Evolutionary conservation across 441 rosid species (phyloP), one percentile per base, ranked within the genome.

Genomic region (Pelargonium australe): DNA sequence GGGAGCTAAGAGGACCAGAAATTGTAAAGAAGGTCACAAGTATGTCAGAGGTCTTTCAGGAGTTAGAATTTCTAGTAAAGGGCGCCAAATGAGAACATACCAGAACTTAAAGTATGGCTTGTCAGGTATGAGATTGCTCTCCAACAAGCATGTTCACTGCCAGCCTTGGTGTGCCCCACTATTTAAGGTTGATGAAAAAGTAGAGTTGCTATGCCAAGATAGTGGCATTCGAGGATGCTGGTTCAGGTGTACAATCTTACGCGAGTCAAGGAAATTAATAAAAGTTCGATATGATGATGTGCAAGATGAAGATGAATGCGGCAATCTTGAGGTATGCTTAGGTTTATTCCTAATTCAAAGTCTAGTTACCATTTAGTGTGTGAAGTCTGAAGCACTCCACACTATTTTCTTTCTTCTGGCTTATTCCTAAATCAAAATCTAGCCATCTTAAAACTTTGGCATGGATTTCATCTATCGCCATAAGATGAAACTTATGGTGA

Each of bases 181-280:
- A 17, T 82, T 86, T 76, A 80, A 78, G 78, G 83, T 80, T 67
- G 88, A 79, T 79, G 92, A 87, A 68, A 92, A 89, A 78, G 82
- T 95, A 68, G 97, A 95, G 79, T 68, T 83, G 73, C 77, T 95
- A 69, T 85, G 97, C 85, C 99, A 89, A 85, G 99, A 95, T 80
- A 95, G 99, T 69, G 97, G 99, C 62, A 81, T 95, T 72, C 85
- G 93, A 80, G 99, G 99, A 49, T 95, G 97, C 84, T 92, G 99
- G 99, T 95, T 95, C 79, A 86, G 89, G 82, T 90, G 97, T 80
- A 87, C 92, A 31, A 76, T 95, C 79, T 70, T 91, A 77, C 87
- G 85, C 74, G 76, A 84, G 55, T 84, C 87, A 60, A 77, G 78
- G 62, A 95, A 84, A 72, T 88, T 78, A 68, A 82, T 92, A 76